Evolutionary conservation across 2,329 filamentous ascomycete species (phyloP).

Genomic region (Sporothrix variecibatus): DNA sequence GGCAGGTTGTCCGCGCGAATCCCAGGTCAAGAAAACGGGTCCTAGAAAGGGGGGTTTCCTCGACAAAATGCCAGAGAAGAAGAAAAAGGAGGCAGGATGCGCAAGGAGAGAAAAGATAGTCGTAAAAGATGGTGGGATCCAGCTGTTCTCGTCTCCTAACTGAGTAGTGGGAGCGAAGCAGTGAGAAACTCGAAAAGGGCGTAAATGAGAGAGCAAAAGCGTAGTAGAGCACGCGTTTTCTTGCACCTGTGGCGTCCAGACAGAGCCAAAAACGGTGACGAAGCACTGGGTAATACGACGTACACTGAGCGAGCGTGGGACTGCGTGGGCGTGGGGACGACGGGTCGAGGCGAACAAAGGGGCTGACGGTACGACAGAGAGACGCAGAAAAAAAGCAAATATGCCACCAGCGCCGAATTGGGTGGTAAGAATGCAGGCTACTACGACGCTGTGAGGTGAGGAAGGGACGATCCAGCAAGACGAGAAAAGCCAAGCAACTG

Average conservation of each 20-base stretch:
- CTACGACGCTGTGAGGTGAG: not conserved
- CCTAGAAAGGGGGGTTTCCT: not conserved
- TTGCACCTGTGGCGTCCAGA: not conserved
- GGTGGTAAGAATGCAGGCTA: not conserved
- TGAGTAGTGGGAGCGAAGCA: not conserved
- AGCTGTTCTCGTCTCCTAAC: not conserved
- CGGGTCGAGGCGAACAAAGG: constrained; percentile 8
- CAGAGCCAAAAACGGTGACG: not conserved
- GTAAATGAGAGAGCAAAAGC: not conserved
- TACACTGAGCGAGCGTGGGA: not conserved
- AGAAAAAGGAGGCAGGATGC: not conserved
- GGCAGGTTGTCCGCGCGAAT: not conserved
- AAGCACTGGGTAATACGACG: not conserved
- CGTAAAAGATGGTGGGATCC: not conserved
- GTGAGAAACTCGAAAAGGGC: not conserved
- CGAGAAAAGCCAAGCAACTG: not conserved
- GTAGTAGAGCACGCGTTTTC: not conserved
- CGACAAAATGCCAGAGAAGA: not conserved
- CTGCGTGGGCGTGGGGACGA: constrained; percentile 4
- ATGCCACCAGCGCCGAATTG: not conserved
- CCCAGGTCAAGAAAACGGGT: not conserved
- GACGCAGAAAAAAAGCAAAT: not conserved
- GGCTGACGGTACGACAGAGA: not conserved
- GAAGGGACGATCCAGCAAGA: not conserved
- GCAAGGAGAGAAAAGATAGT: not conserved